These are phyloP conservation scores for Neurospora sp. DNA, from an alignment of 495 filamentous ascomycete species.

Conservation along the genomic window DNA sequence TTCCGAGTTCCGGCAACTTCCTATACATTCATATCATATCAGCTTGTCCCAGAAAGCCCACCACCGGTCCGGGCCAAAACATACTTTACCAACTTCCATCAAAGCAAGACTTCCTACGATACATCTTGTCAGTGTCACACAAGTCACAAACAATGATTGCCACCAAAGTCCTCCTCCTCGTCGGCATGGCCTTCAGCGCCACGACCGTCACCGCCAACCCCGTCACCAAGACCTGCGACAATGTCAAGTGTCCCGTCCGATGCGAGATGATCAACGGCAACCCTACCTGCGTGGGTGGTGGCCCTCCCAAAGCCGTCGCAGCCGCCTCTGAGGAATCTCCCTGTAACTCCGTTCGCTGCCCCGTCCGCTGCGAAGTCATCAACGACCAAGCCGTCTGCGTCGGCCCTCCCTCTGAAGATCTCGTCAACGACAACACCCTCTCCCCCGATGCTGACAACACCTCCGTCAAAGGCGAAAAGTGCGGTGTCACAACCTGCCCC, in stretches of 20 bases:
- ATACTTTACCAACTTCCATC: background rate
- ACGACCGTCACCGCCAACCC: slow-evolving; percentile 6
- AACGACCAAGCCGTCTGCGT: background rate
- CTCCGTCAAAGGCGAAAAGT: background rate
- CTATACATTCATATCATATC: background rate
- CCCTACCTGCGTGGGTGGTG: slow-evolving; percentile 6
- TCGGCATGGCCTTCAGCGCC: slow-evolving; percentile 5
- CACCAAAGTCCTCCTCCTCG: slow-evolving; percentile 3
- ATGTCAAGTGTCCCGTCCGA: slow-evolving; percentile 6
- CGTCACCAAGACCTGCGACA: slow-evolving; percentile 5
- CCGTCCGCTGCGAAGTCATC: background rate
- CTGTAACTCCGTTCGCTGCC: background rate
- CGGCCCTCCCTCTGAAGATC: background rate
- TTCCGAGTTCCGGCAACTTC: background rate
- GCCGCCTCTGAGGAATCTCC: background rate
- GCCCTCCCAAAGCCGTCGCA: background rate
- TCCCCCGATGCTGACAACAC: background rate
- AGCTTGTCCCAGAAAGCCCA: background rate
- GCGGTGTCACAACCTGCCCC: background rate
- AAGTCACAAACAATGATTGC: background rate
- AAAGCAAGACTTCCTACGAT: background rate
- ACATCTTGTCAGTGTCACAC: background rate
- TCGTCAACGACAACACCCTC: background rate
- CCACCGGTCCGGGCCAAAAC: background rate
- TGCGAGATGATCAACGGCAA: slow-evolving; percentile 9